These are phyloP conservation scores for Penicillium diatomitis DNA, from an alignment of 495 filamentous ascomycete genomes.

Conservation along the genomic window DNA sequence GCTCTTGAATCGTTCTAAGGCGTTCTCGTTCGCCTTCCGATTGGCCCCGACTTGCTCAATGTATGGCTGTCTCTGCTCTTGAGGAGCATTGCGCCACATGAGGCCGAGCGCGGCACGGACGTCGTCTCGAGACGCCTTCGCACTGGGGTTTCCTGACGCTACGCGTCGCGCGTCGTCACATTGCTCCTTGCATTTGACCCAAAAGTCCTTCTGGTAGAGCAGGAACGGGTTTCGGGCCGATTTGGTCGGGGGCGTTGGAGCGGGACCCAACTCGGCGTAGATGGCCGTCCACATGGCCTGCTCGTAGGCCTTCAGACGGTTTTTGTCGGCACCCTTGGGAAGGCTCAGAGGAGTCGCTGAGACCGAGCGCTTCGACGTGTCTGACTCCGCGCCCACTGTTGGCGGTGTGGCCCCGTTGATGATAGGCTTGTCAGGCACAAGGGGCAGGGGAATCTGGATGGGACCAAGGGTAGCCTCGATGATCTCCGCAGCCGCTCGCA, in stretches of 20 bases:
- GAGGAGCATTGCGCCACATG: constrained; percentile 75
- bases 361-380: constrained; percentile 1
- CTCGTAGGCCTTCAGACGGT: constrained; percentile 60
- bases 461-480: constrained; percentile 71
- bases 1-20: constrained; percentile 47
- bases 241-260: constrained; percentile 60
- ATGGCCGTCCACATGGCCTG: constrained; percentile 61
- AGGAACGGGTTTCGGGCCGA: constrained; percentile 65
- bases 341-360: constrained; percentile 10
- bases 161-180: constrained; percentile 60
- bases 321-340: constrained; percentile 34
- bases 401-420: constrained; percentile 20
- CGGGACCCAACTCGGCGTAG: constrained; percentile 58
- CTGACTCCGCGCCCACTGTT: constrained; percentile 1
- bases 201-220: constrained; percentile 63
- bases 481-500: constrained; percentile 80
- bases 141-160: constrained; percentile 55
- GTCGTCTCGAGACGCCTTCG: constrained; percentile 60
- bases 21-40: constrained; percentile 51
- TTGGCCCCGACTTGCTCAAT: constrained; percentile 59
- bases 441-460: constrained; percentile 63
- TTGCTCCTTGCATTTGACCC: constrained; percentile 59
- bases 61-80: constrained; percentile 64
- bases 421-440: constrained; percentile 55
- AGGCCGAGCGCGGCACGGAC: constrained; percentile 72